phyloP scores from a whole-genome alignment of 179 eudicot genomes.

The Beta corolliflora region DNA sequence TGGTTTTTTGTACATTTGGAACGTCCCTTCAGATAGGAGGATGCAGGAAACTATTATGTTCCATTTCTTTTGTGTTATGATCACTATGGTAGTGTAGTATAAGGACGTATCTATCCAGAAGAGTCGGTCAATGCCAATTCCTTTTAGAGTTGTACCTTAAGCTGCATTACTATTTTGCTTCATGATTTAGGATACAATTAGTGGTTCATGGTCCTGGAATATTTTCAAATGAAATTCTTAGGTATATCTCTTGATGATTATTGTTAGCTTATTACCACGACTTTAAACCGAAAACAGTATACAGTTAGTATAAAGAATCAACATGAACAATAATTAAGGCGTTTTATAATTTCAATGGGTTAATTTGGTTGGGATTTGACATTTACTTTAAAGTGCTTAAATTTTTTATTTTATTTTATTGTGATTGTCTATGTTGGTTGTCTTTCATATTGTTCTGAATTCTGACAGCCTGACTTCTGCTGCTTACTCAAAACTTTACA shows the following conservation, averaged over 20 bases:
- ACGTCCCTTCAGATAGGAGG: background rate
- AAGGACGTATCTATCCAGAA: background rate
- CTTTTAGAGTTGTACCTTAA: background rate
- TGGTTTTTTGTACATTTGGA: background rate
- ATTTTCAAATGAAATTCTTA: too few species aligned
- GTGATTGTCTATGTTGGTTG: constrained; percentile 4
- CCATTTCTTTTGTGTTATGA: background rate
- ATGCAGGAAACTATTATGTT: too few species aligned
- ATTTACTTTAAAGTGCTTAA: too few species aligned
- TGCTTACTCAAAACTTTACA: background rate
- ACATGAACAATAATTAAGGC: too few species aligned
- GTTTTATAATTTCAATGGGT: too few species aligned
- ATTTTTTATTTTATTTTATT: background rate
- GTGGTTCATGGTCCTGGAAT: too few species aligned
- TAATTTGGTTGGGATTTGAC: too few species aligned
- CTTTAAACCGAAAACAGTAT: too few species aligned
- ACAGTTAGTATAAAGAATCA: too few species aligned
- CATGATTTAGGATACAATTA: too few species aligned
- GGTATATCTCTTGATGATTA: too few species aligned
- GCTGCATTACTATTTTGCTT: background rate
- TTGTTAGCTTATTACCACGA: too few species aligned
- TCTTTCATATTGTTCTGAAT: background rate
- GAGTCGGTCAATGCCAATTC: background rate
- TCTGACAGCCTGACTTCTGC: background rate
- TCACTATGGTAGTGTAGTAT: background rate